Conservation (phyloP, 2,329 filamentous ascomycete genomes). For the Monosporascus sp. region DNA sequence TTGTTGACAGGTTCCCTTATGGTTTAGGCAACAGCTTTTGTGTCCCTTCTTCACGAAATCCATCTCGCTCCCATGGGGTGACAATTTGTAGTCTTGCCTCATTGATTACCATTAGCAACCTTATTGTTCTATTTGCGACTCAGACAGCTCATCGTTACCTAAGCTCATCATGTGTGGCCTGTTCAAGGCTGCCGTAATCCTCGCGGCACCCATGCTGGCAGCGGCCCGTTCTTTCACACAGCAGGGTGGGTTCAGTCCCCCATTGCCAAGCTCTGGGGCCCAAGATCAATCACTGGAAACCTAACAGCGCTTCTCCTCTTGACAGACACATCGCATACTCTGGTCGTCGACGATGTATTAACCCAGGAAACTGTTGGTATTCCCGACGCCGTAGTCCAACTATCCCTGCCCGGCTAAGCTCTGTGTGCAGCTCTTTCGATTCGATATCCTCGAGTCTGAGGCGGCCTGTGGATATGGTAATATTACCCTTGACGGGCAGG, state of each 20-base stretch:
- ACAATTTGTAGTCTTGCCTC: constrained; percentile 8
- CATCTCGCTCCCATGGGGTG: constrained; percentile 5
- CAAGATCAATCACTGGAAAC: neutral
- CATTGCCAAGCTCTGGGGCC: neutral
- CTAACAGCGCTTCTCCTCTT: neutral
- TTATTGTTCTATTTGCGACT: constrained; percentile 1
- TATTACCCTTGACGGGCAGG: constrained; percentile 41
- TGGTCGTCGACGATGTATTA: constrained; percentile 12
- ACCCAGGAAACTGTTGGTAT: constrained; percentile 20
- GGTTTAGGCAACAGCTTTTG: neutral
- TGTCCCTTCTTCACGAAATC: neutral
- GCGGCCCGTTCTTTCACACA: constrained; percentile 18
- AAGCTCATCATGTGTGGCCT: constrained; percentile 29
- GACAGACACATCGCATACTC: constrained; percentile 13
- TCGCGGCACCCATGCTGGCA: constrained; percentile 32
- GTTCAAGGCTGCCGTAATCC: constrained; percentile 27
- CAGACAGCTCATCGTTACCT: constrained; percentile 13
- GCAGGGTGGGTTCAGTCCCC: constrained; percentile 7
- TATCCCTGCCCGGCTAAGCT: constrained; percentile 6
- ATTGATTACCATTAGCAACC: constrained; percentile 4
- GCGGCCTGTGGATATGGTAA: constrained; percentile 42
- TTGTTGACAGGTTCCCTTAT: neutral
- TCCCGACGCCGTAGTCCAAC: neutral
- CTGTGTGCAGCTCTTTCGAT: constrained; percentile 27
- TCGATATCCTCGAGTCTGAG: constrained; percentile 41